These are phyloP conservation scores for Canna indica DNA, from an alignment of 176 grass and related monocot genomes.

Conservation along the genomic window DNA sequence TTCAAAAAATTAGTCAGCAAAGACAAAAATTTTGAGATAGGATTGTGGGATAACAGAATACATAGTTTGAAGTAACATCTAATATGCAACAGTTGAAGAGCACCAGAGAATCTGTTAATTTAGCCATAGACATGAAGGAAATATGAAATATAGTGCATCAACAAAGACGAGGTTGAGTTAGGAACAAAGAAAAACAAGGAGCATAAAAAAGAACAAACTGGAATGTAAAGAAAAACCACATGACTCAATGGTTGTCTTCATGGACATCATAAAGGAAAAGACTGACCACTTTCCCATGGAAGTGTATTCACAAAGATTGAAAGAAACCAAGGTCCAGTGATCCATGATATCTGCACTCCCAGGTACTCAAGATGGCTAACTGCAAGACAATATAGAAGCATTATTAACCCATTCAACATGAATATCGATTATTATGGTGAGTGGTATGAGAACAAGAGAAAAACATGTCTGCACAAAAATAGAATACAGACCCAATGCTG, in stretches of 20 bases:
- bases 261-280: slow-evolving; percentile 34
- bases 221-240: not conserved
- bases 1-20: not conserved
- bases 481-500: slow-evolving; percentile 74
- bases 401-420: slow-evolving; percentile 6
- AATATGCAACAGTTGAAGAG: not conserved
- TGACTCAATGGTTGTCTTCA: not conserved
- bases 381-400: slow-evolving; percentile 33
- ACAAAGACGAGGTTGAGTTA: not conserved
- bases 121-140: not conserved
- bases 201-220: not conserved
- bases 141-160: not conserved
- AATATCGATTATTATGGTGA: not conserved
- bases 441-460: not conserved
- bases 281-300: slow-evolving; percentile 99
- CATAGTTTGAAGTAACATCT: not conserved
- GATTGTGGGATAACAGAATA: not conserved
- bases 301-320: slow-evolving; percentile 96
- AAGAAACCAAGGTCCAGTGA: slow-evolving; percentile 98
- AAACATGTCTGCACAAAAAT: not conserved
- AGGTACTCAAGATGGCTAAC: slow-evolving; percentile 78
- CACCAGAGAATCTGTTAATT: not conserved
- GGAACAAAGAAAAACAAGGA: not conserved
- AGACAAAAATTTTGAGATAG: not conserved
- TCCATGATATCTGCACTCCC: slow-evolving; percentile 93